These are phyloP conservation scores for Yamadazyma endophytica DNA, from an alignment of 805 yeast genomes.

Conservation along the genomic window DNA sequence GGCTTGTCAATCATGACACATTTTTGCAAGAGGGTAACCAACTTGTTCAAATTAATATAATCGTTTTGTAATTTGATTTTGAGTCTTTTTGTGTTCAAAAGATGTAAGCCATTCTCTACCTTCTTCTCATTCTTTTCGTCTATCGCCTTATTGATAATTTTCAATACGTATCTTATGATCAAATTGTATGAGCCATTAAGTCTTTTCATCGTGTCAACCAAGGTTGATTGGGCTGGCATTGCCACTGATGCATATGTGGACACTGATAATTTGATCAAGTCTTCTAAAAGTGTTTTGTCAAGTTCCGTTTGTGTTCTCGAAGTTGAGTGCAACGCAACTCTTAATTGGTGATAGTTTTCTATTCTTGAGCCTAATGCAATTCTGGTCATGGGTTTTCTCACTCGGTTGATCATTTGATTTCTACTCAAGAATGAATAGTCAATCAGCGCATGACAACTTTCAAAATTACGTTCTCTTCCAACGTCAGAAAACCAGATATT, in stretches of 20 bases:
- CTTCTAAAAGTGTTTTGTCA: conserved; percentile 60
- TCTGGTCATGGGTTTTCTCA: conserved; percentile 71
- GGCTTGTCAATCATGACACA: conserved; percentile 56
- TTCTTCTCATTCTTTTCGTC: conserved; percentile 44
- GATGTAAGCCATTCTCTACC: conserved; percentile 60
- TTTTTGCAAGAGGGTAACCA: conserved; percentile 45
- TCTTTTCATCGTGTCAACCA: conserved; percentile 67
- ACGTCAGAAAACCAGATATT: conserved; percentile 79
- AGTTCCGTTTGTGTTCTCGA: conserved; percentile 64
- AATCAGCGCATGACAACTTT: conserved; percentile 51
- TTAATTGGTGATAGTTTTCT: conserved; percentile 67
- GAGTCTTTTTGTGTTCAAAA: conserved; percentile 56
- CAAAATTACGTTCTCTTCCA: conserved; percentile 66
- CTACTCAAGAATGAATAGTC: conserved; percentile 54
- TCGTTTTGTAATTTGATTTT: conserved; percentile 57
- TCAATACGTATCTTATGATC: conserved; percentile 49
- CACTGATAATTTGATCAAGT: conserved; percentile 58
- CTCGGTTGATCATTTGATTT: conserved; percentile 59
- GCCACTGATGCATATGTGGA: conserved; percentile 72
- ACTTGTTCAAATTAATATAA: conserved; percentile 44
- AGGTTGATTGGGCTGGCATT: conserved; percentile 60
- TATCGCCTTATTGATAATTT: conserved; percentile 47
- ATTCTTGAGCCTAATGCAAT: conserved; percentile 71
- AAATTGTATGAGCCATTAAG: conserved; percentile 61
- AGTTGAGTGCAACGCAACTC: conserved; percentile 68